Percentiles rank a stretch among this genome's conserved stretches.
These are phyloP conservation scores for Malus hybrid DNA, from an alignment of 331 rosid species.

Conservation along the genomic window DNA sequence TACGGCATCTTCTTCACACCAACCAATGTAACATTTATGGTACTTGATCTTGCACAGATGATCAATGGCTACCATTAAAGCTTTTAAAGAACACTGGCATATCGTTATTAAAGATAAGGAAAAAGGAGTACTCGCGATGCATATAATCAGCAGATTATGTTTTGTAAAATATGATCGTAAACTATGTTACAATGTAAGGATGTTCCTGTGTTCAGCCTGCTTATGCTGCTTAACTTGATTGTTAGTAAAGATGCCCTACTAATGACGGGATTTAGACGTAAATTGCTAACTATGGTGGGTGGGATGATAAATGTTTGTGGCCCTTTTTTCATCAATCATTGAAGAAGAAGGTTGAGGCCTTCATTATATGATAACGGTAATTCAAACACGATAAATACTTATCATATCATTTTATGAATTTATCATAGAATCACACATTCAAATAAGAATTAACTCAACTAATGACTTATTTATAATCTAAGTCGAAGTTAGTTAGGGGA, in stretches of 20 bases:
- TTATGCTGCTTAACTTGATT: background rate
- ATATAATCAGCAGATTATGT: no score
- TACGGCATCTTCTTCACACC: conserved; percentile 17
- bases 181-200: background rate
- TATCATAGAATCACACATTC: background rate
- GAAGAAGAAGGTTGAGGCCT: conserved; percentile 6
- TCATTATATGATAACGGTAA: background rate
- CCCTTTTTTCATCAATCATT: conserved; percentile 1
- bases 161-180: background rate
- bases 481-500: background rate
- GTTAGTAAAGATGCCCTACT: background rate
- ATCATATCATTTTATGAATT: no score
- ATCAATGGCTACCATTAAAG: conserved; percentile 3
- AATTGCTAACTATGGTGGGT: background rate
- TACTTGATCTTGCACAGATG: background rate
- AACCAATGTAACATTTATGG: conserved; percentile 8
- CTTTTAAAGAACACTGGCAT: background rate
- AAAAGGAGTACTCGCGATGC: background rate
- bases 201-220: background rate
- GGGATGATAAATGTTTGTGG: background rate
- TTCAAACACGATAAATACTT: background rate
- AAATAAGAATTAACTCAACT: background rate
- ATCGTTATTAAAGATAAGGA: background rate
- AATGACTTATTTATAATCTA: background rate
- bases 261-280: conserved; percentile 6